Conservation (phyloP, 257 asterid species). For the Solanum medicagineum region DNA sequence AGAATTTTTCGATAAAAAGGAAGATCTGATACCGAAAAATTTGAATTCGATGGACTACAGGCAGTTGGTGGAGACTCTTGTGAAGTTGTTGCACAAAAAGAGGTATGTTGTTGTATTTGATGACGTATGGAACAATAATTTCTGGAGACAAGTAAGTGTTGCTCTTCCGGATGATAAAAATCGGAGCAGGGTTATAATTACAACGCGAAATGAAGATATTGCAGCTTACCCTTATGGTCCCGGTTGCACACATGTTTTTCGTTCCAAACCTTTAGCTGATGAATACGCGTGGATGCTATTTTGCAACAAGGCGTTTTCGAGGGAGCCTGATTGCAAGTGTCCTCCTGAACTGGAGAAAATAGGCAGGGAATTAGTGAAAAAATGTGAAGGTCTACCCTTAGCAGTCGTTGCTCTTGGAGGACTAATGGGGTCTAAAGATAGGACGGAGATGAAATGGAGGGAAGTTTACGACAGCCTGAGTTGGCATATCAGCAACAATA, state of each 20-base stretch:
- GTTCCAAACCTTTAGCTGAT: slow-evolving; percentile 7
- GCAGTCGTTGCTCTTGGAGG: slow-evolving; percentile 28
- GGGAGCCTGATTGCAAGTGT: slow-evolving; percentile 2
- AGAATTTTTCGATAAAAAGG: slow-evolving; percentile 3
- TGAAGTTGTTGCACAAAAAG: slow-evolving; percentile 3
- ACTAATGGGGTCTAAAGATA: slow-evolving; percentile 17
- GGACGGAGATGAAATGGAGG: slow-evolving; percentile 12
- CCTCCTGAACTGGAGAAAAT: slow-evolving; percentile 14
- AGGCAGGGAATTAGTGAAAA: slow-evolving; percentile 1
- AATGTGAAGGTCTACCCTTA: slow-evolving; percentile 34
- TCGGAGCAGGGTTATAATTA: slow-evolving; percentile 37
- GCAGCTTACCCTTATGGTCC: slow-evolving; percentile 17
- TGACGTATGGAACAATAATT: slow-evolving; percentile 22
- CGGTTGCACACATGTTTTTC: neutral
- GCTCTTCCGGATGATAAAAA: slow-evolving; percentile 21
- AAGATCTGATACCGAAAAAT: slow-evolving; percentile 4
- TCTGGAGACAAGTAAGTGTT: slow-evolving; percentile 17
- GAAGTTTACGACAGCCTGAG: slow-evolving; percentile 8
- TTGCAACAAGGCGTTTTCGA: slow-evolving; percentile 31
- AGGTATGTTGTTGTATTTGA: slow-evolving; percentile 36
- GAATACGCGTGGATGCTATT: slow-evolving; percentile 36
- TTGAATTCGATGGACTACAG: slow-evolving; percentile 13
- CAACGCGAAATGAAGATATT: slow-evolving; percentile 19
- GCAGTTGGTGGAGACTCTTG: slow-evolving; percentile 16
- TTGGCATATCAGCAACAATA: slow-evolving; percentile 10